A percentile compares a stretch with the other conserved stretches of the same genome.
Evolutionary conservation across 2,329 filamentous ascomycete species (phyloP).

Genomic region (Colletotrichum tanaceti): DNA sequence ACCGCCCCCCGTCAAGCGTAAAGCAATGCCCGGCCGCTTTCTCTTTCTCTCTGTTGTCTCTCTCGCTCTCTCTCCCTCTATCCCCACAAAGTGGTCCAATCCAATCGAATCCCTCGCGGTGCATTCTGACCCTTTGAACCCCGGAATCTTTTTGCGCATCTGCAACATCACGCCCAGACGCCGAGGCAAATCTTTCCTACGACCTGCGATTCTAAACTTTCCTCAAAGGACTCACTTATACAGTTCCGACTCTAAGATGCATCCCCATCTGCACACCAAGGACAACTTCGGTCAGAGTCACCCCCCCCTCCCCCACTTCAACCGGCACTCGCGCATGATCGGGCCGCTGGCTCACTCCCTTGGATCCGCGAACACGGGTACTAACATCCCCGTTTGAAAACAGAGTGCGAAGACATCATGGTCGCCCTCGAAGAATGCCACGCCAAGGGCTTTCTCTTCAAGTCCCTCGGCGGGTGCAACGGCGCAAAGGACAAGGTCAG

Average conservation of each 20-base stretch:
- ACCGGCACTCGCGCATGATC: neutral
- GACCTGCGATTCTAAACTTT: neutral
- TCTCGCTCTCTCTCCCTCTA: no score
- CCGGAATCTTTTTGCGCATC: slow-evolving; percentile 23
- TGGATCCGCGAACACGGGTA: neutral
- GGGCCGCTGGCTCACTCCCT: neutral
- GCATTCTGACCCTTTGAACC: slow-evolving; percentile 29
- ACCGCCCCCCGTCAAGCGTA: neutral
- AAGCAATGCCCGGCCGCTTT: slow-evolving; percentile 25
- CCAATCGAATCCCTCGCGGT: slow-evolving; percentile 32
- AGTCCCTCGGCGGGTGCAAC: slow-evolving; percentile 91
- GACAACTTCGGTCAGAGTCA: slow-evolving; percentile 79
- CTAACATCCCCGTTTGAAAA: neutral
- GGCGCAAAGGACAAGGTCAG: slow-evolving; percentile 85
- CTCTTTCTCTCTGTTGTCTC: no score
- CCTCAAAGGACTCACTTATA: neutral
- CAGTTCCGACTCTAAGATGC: slow-evolving; percentile 70
- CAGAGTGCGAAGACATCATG: slow-evolving; percentile 96
- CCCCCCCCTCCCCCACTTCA: slow-evolving; percentile 2
- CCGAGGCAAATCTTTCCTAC: neutral
- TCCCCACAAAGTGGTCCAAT: slow-evolving; percentile 24
- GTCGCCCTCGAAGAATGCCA: slow-evolving; percentile 95
- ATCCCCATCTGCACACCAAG: slow-evolving; percentile 96
- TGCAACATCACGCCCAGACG: slow-evolving; percentile 6
- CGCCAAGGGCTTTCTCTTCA: slow-evolving; percentile 90